These are phyloP conservation scores for Colletotrichum tabaci DNA, from an alignment of 2,329 filamentous ascomycete species.

Conservation along the genomic window DNA sequence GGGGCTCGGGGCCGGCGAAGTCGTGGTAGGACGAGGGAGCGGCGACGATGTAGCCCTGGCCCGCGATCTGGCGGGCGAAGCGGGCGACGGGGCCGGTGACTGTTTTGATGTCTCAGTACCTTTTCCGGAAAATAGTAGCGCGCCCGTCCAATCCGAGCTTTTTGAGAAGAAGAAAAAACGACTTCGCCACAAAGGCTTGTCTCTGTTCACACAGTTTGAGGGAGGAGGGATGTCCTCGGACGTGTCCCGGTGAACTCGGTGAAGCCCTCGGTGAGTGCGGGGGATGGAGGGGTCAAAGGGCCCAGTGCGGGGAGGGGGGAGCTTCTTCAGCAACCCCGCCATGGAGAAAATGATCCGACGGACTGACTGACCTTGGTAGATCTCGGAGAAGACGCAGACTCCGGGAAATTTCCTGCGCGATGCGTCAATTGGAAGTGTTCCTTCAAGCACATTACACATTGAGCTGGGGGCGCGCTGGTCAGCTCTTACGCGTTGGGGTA, in stretches of 20 bases:
- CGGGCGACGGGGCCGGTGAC: constrained; percentile 92
- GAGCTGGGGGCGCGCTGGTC: no score
- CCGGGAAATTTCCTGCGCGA: constrained; percentile 78
- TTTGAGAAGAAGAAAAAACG: no score
- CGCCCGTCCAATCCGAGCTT: neutral
- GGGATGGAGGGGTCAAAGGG: constrained; percentile 28
- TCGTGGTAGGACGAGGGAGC: constrained; percentile 94
- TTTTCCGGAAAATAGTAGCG: neutral
- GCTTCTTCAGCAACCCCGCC: constrained; percentile 30
- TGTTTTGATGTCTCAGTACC: neutral
- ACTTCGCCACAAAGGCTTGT: no score
- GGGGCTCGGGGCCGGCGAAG: constrained; percentile 86
- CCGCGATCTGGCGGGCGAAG: constrained; percentile 92
- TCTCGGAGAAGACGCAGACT: constrained; percentile 91
- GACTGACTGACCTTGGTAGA: constrained; percentile 83
- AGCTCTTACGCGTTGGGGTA: constrained; percentile 84
- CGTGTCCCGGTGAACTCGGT: constrained; percentile 9
- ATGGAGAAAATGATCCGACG: constrained; percentile 5
- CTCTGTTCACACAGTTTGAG: no score
- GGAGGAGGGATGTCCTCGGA: constrained; percentile 1
- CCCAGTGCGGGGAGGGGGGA: constrained; percentile 11
- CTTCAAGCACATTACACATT: no score
- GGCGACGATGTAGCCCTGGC: constrained; percentile 93
- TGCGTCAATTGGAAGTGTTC: neutral
- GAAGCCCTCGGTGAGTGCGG: neutral